Base-by-base conservation (phyloP, 2,329 filamentous ascomycete genomes). In the Claviceps cyperi region DNA sequence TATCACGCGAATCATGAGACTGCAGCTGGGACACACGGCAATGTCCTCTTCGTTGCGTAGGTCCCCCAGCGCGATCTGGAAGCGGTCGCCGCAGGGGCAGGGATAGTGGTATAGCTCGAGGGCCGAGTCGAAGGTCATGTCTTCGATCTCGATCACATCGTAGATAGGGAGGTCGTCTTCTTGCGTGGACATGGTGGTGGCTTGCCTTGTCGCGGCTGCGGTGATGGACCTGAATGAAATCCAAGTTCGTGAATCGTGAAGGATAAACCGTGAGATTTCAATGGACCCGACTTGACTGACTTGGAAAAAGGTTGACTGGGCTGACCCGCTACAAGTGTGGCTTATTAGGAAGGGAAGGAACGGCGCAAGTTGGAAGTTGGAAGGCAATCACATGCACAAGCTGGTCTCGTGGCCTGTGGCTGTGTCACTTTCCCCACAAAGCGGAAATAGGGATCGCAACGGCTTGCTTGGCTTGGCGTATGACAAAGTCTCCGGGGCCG, bases 91-190 rank as follows among this genome's bases (percentile, higher is more conserved):
- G 69, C 92, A 98, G 1, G 92, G 92, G 66, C 92, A 98, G 14
- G 92, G 92, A 66, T 94, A 95, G 69, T 91, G 85, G 72, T 95
- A 98, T 59, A 95, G 83, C 66, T 95, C 84, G 40, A 89, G 77
- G 4, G 76, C 74, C 45, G 81, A 71, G 67, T 96, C 89, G 66
- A 80, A 96, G 61, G 86, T 92, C 89, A 96, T 94, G 69, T 98
- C 92, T 67, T 97, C 91, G 71, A 97, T 96, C 66, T 97, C 91
- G 68, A 97, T 91, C 69, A 96, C 91, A 63, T 97, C 91, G 73
- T 96, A 97, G 65, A 95, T 86, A 58, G 84, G 81, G 51, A 84
- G 67, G 36, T 28, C 24, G 8, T 71, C 70, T 49, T 78, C 38
- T 8, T n/a, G 6, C 7, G 8, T 74, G 56, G 83, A 77, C 63